Base-by-base conservation (phyloP, 495 filamentous ascomycete species). In the Podospora pseudocomata region DNA sequence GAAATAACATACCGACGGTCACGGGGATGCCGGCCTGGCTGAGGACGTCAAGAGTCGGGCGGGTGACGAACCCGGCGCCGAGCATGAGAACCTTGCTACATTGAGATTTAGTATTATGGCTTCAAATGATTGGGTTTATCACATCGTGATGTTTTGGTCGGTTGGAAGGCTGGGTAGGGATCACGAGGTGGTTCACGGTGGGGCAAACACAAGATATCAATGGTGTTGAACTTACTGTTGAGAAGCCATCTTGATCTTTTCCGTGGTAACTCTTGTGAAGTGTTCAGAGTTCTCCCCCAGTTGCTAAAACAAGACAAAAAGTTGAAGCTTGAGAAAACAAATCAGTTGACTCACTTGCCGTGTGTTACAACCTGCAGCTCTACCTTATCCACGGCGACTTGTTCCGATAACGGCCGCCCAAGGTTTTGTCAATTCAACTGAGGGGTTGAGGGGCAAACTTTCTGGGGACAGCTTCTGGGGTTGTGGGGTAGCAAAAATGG, bases 41-140 rank as follows among this genome's bases (percentile, higher is more conserved):
- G 65, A 96, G 87, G 71, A 94, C 83, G 72, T 93, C 87, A 58
- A 94, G 85, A 54, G 91, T 92, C 55, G 93, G 93, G 73, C 86
- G 86, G 63, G 91, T 91, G 71, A 96, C 91, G 80, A 93, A 93
- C 71, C 91, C 91, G 59, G 90, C 86, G 68, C 90, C 91, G 63
- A 92, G 84, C 75, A 93, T 86, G 54, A 92, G 87, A 78, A 90
- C 90, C 74, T 73, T 78, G 63, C 75, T 76, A 65, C 39, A 67
- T 39, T n/a, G 7, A 60, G 68, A 65, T 20, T 64, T 60, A 62
- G 64, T 65, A 66, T 65, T 32, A 5, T 61, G 5, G 28, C 23
- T 30, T 18, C 26, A 61, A 11, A 56, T 7, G 39, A 54, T 26
- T 3, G 4, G 39, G 60, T 16, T 34, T 55, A 3, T 30, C 49